phyloP scores from a whole-genome alignment of 2,329 filamentous ascomycete species.

The Akanthomyces muscarius region DNA sequence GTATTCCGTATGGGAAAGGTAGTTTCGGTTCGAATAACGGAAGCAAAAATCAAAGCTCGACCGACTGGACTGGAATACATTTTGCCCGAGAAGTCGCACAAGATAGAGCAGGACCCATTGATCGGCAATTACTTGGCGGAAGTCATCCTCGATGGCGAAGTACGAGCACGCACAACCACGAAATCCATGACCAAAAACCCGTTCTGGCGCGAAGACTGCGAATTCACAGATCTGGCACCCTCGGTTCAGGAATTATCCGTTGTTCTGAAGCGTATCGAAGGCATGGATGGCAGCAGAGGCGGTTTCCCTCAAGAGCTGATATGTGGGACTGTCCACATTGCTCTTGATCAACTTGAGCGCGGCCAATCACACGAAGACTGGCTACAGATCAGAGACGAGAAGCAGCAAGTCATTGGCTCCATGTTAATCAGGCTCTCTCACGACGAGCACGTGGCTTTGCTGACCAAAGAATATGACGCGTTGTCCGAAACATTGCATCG shows the following conservation, averaged over 20 bases:
- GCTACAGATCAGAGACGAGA: conserved; percentile 76
- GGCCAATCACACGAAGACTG: conserved; percentile 81
- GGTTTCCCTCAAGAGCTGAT: conserved; percentile 47
- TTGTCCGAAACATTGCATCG: conserved; percentile 80
- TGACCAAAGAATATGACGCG: conserved; percentile 78
- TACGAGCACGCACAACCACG: conserved; percentile 69
- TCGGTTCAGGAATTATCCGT: conserved; percentile 66
- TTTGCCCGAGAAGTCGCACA: conserved; percentile 22
- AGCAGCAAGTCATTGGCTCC: conserved; percentile 72
- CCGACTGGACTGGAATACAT: conserved; percentile 23
- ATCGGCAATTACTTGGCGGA: conserved; percentile 74
- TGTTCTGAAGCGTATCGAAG: conserved; percentile 63
- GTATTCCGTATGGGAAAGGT: conserved; percentile 61
- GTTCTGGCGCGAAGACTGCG: conserved; percentile 79
- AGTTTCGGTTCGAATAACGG: conserved; percentile 54
- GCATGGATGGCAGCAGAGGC: conserved; percentile 20
- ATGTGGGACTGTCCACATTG: conserved; percentile 75
- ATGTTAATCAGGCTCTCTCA: conserved; percentile 79
- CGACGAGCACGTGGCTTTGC: conserved; percentile 85
- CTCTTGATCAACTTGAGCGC: conserved; percentile 71
- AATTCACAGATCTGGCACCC: conserved; percentile 70
- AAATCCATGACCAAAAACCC: conserved; percentile 69
- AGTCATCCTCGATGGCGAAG: conserved; percentile 74
- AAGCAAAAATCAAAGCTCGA: conserved; percentile 54
- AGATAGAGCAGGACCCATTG: conserved; percentile 39